Evolutionary conservation across 129 eudicot genomes (phyloP), one percentile per base, ranked within the genome.

Genomic region (Erigeron canadensis): DNA sequence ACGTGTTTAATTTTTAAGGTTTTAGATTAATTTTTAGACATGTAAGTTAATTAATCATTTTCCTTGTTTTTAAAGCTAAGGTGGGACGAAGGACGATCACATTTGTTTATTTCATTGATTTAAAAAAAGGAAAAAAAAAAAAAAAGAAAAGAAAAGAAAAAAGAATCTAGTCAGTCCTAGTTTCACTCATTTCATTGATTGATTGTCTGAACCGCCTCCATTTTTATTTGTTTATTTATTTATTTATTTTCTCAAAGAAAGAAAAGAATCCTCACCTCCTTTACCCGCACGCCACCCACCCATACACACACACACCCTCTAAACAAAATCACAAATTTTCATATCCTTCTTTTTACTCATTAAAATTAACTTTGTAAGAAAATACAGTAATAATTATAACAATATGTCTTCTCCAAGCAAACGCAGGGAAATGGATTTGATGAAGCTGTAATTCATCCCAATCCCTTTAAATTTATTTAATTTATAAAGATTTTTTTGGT

Each of bases 331-430:
- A 58, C 23, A 37, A 79, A 12, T 7, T n/a, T n/a, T 68, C 69
- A 15, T 42, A 42, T 37, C 7, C 11, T 51, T 4, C n/a, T 10
- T 18, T 66, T 12, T 10, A 28, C 34, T 28, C 34, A 28, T 4
- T 16, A 16, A n/a, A n/a, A 63, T 57, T 15, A 57, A 16, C 41
- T 34, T 10, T 11, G 41, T 75, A 44, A 59, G 5, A 34, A 58
- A 58, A 59, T 2, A n/a, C 34, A 28, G 3, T 28, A 28, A 28
- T 28, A 28, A 28, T 28, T 1, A 1, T 28, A 28, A 28, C 3
- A 28, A 28, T 42, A 89, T 86, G 96, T 89, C 96, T 81, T 89
- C 96, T 21, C 96, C 96, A 50, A 86, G 92, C 92, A 89, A 89
- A 72, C 87, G 96, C 55, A 62, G 96, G 53, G 96, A 89, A 76